Evolutionary conservation across 2,329 filamentous ascomycete genomes (phyloP).

Genomic region (Graphiopsis chlorocephala): DNA sequence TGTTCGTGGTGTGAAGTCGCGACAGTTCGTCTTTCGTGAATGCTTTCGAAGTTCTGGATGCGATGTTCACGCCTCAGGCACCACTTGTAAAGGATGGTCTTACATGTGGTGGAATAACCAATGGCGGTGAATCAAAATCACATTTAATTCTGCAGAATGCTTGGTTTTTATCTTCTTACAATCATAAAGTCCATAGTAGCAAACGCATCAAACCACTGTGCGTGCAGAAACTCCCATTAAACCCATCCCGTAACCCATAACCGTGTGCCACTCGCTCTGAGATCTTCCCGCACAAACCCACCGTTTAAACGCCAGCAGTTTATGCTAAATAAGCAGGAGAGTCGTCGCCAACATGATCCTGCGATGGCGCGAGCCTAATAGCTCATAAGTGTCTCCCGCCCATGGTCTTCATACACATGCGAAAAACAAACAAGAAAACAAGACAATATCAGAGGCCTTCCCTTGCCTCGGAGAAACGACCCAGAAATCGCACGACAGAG

Average conservation of each 20-base stretch:
- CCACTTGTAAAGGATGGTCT: neutral
- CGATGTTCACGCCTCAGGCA: neutral
- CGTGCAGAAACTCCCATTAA: neutral
- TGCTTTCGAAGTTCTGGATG: neutral
- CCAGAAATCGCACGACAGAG: conserved; percentile 27
- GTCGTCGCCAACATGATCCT: neutral
- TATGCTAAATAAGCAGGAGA: neutral
- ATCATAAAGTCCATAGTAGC: neutral
- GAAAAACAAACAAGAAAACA: neutral
- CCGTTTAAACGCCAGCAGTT: neutral
- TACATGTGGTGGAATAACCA: neutral
- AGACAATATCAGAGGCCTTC: conserved; percentile 17
- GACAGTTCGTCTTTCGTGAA: neutral
- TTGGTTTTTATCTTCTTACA: neutral
- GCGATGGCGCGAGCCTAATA: neutral
- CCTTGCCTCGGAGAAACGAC: conserved; percentile 27
- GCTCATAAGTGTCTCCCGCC: neutral
- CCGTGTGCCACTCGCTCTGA: conserved; percentile 12
- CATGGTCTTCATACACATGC: neutral
- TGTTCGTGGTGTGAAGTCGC: neutral
- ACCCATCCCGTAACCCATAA: neutral
- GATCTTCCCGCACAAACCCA: conserved; percentile 1
- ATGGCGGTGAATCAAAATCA: neutral
- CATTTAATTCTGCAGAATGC: neutral
- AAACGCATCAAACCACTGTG: neutral